Base-by-base conservation (phyloP, 2,329 filamentous ascomycete species). In the Scolecobasidium constrictum region DNA sequence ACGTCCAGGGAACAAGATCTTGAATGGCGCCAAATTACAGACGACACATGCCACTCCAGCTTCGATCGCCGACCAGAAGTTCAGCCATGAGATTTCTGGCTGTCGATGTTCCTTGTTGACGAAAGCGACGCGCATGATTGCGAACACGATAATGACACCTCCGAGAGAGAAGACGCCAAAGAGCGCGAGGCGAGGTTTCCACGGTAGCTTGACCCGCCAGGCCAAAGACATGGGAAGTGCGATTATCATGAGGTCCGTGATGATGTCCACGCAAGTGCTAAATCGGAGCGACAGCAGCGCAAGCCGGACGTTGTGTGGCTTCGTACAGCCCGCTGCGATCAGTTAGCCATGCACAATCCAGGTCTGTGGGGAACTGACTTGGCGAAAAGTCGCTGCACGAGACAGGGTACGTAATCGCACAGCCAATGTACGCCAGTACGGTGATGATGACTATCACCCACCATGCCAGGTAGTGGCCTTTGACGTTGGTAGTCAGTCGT, bases 221-320 rank as follows among this genome's bases (percentile, higher is more conserved):
- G 41, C 41, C 11, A 43, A 34, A 12, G 36, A 38, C 26, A 47
- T 46, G 1, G 43, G 47, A 2, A 47, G 44, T 7, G 40, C 23
- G 37, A 45, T 48, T 41, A 52, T 47, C 17, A 49, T 19, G 15
- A 49, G 16, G 35, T 53, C 48, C 4, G 51, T 48, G 13, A 48
- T 9, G 38, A 54, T 48, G 43, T 53, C 51, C 9, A 54, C 38
- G 18, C 42, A 37, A 4, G 51, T 52, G 43, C 44, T 49, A 41
- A 47, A 43, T 2, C 44, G 38, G 13, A 53, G 41, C 21, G 45
- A 48, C 13, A 50, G 20, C 7, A 49, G 21, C 2, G 45, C 40
- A 4, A 28, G 18, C n/a, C 38, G 7, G 9, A 44, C 35, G 23
- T 45, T 48, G n/a, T 34, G 16, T 12, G 41, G 44, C 4, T 12